These are phyloP conservation scores for Monosporascus sp. DNA, from an alignment of 2,329 filamentous ascomycete species.

Conservation along the genomic window DNA sequence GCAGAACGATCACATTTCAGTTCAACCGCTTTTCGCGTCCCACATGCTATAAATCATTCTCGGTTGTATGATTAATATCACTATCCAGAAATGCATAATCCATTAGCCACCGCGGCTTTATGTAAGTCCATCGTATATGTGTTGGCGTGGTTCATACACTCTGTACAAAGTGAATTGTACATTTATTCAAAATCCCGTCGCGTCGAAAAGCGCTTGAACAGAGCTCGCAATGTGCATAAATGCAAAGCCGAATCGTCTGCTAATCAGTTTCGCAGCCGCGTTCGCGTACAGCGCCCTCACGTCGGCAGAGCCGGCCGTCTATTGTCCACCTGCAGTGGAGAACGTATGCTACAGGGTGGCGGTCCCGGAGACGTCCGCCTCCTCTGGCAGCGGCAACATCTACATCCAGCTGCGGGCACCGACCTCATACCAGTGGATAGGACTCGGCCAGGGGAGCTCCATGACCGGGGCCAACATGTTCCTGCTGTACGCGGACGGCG, in stretches of 20 bases:
- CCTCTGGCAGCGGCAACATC: slow-evolving; percentile 48
- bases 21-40: too few relatives aligned
- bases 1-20: too few relatives aligned
- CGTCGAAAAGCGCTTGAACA: too few relatives aligned
- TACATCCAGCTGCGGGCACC: slow-evolving; percentile 58
- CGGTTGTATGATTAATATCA: background rate
- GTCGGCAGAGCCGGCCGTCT: slow-evolving; percentile 24
- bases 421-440: slow-evolving; percentile 50
- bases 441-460: slow-evolving; percentile 48
- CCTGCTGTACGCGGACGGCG: slow-evolving; percentile 55
- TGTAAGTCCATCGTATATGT: background rate
- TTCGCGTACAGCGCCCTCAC: slow-evolving; percentile 15
- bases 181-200: too few relatives aligned
- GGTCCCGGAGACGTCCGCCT: slow-evolving; percentile 45
- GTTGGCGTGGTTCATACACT: background rate
- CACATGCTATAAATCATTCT: too few relatives aligned
- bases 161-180: too few relatives aligned
- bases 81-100: background rate
- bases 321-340: slow-evolving; percentile 33
- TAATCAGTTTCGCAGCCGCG: slow-evolving; percentile 12
- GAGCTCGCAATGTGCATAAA: too few relatives aligned
- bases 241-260: background rate
- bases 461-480: slow-evolving; percentile 60
- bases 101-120: background rate
- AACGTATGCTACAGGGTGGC: slow-evolving; percentile 53